Conservation (phyloP, 75 land plant species). For the Selaginella tamariscina region DNA sequence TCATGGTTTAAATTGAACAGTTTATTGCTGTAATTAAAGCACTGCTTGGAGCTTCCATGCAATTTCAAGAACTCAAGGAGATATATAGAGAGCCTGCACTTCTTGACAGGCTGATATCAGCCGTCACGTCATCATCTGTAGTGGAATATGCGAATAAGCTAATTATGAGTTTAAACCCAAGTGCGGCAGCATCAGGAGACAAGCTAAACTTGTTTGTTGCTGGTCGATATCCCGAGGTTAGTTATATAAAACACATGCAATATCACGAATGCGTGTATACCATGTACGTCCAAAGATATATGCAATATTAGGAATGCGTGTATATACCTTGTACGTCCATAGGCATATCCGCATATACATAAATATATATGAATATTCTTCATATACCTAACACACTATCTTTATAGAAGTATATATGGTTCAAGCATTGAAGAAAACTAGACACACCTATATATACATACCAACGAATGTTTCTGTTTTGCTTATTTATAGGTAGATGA, state of each 20-base stretch:
- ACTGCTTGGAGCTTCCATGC: conserved; percentile 51
- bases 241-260: too few relatives aligned
- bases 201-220: conserved; percentile 43
- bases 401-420: too few relatives aligned
- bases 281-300: too few relatives aligned
- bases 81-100: conserved; percentile 38
- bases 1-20: conserved; percentile 22
- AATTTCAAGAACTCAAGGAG: conserved; percentile 43
- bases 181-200: conserved; percentile 69
- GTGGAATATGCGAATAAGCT: conserved; percentile 50
- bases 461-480: too few relatives aligned
- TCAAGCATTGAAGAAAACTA: too few relatives aligned
- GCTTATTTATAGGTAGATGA: conserved; percentile 40
- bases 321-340: too few relatives aligned
- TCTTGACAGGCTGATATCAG: conserved; percentile 46
- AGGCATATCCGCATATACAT: too few relatives aligned
- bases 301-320: too few relatives aligned
- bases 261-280: background rate
- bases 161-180: conserved; percentile 51
- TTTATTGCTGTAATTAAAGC: conserved; percentile 75
- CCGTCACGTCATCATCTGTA: conserved; percentile 56
- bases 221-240: conserved; percentile 68
- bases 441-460: too few relatives aligned
- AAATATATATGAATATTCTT: too few relatives aligned
- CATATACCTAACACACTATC: too few relatives aligned